A percentile compares a stretch with the other conserved stretches of the same genome.
These are phyloP conservation scores for Fusarium pseudocircinatum DNA, from an alignment of 2,329 filamentous ascomycete genomes.

Conservation along the genomic window DNA sequence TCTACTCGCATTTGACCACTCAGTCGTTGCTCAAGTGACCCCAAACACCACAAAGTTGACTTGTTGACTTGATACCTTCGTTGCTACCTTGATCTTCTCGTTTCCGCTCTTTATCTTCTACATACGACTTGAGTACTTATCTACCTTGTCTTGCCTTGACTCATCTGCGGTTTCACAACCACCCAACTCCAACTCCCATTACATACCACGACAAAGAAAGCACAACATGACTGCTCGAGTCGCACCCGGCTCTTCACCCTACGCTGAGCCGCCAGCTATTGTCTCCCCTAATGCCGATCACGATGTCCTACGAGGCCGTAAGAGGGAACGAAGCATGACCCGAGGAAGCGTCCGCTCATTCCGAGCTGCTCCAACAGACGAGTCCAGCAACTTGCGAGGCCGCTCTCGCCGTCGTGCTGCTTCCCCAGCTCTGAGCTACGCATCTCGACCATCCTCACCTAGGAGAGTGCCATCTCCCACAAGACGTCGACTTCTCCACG, in stretches of 20 bases:
- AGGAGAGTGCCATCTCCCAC: conserved; percentile 52
- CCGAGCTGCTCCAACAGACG: conserved; percentile 47
- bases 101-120: not conserved
- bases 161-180: conserved; percentile 8
- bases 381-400: conserved; percentile 55
- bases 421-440: conserved; percentile 46
- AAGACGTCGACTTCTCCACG: conserved; percentile 53
- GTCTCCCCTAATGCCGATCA: conserved; percentile 39
- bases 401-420: conserved; percentile 53
- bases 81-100: not conserved
- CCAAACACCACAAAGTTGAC: conserved; percentile 2
- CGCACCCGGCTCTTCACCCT: conserved; percentile 33
- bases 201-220: conserved; percentile 5
- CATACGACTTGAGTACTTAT: not conserved
- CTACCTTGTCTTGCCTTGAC: conserved; percentile 2
- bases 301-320: conserved; percentile 51
- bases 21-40: conserved; percentile 29
- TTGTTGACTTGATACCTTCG: not conserved
- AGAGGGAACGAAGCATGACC: conserved; percentile 52
- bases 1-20: conserved; percentile 24
- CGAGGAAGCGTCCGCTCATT: conserved; percentile 46
- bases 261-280: conserved; percentile 38
- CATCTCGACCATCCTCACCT: conserved; percentile 49
- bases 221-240: conserved; percentile 40
- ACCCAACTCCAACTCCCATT: not conserved